Evolutionary conservation across 768 basidiomycete genomes (phyloP).

Genomic region (Coprinopsis marcescibilis): DNA sequence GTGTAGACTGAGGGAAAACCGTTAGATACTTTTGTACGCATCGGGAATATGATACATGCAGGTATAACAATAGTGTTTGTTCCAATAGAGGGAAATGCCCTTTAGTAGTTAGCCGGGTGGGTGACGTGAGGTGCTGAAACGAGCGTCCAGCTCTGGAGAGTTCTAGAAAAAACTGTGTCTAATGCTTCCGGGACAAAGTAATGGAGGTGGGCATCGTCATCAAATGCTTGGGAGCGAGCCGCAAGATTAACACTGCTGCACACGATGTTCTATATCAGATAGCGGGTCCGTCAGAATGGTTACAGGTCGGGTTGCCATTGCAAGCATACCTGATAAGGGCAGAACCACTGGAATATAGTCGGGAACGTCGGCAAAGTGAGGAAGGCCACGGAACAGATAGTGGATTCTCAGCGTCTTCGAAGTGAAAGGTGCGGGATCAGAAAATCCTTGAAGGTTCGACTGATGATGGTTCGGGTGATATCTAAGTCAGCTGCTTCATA

Average conservation of each 20-base stretch:
- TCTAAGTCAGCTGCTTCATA: background rate
- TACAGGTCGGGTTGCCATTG: constrained; percentile 11
- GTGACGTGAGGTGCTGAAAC: no score
- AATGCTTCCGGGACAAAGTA: no score
- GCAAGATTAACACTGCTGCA: constrained; percentile 5
- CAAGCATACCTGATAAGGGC: constrained; percentile 62
- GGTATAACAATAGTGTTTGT: no score
- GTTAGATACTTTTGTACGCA: constrained; percentile 1
- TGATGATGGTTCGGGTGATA: constrained; percentile 21
- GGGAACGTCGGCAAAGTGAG: constrained; percentile 74
- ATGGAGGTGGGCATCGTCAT: no score
- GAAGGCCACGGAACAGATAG: constrained; percentile 68
- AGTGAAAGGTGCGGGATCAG: constrained; percentile 74
- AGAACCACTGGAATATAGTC: constrained; percentile 66
- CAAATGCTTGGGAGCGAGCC: background rate
- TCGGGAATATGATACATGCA: no score
- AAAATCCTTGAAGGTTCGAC: constrained; percentile 82
- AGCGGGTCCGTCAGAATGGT: constrained; percentile 1
- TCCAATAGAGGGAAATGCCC: no score
- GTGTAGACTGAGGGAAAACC: background rate
- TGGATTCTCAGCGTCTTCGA: constrained; percentile 65
- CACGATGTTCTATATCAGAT: constrained; percentile 22
- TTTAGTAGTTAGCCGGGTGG: no score
- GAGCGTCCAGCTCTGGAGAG: no score
- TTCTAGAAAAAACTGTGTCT: no score